Percentiles rank a stretch among this genome's conserved stretches.
phyloP scores from a whole-genome alignment of 1,284 basidiomycete genomes.

The Cutaneotrichosporon arboriforme region DNA sequence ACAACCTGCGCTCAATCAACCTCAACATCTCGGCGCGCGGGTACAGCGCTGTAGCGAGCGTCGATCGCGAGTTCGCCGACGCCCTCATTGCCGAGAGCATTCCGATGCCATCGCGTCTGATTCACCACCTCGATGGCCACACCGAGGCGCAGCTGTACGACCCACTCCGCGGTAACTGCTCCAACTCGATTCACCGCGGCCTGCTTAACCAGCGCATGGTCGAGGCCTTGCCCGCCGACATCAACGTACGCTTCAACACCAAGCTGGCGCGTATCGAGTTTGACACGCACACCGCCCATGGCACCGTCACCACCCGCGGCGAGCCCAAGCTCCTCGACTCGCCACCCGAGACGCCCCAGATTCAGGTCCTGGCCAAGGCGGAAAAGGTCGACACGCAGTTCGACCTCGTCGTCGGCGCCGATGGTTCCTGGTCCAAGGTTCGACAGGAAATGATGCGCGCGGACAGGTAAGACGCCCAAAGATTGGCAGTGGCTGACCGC shows the following conservation, averaged over 20 bases:
- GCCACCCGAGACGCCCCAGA: conserved; percentile 12
- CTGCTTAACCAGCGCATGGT: conserved; percentile 82
- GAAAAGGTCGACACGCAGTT: conserved; percentile 52
- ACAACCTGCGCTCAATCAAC: conserved; percentile 75
- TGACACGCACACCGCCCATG: conserved; percentile 47
- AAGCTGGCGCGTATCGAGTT: conserved; percentile 77
- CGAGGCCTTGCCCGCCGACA: conserved; percentile 55
- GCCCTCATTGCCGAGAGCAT: conserved; percentile 74
- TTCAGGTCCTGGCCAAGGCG: conserved; percentile 3
- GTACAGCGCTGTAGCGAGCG: conserved; percentile 73
- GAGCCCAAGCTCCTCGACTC: conserved; percentile 7
- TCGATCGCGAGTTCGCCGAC: conserved; percentile 68
- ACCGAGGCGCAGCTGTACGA: conserved; percentile 81
- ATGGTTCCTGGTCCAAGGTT: conserved; percentile 81
- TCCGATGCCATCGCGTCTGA: conserved; percentile 94
- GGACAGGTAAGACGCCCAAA: conserved; percentile 67
- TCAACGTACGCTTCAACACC: conserved; percentile 71
- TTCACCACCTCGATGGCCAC: conserved; percentile 69
- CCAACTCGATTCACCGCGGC: conserved; percentile 86
- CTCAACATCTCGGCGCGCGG: conserved; percentile 91
- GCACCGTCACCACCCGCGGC: conserved; percentile 8
- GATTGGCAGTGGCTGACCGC: background rate
- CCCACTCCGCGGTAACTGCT: conserved; percentile 73
- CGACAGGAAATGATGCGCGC: conserved; percentile 83
- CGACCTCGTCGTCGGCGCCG: conserved; percentile 80